These are phyloP conservation scores for Tylopilus felleus DNA, from an alignment of 768 basidiomycete genomes.

Conservation along the genomic window DNA sequence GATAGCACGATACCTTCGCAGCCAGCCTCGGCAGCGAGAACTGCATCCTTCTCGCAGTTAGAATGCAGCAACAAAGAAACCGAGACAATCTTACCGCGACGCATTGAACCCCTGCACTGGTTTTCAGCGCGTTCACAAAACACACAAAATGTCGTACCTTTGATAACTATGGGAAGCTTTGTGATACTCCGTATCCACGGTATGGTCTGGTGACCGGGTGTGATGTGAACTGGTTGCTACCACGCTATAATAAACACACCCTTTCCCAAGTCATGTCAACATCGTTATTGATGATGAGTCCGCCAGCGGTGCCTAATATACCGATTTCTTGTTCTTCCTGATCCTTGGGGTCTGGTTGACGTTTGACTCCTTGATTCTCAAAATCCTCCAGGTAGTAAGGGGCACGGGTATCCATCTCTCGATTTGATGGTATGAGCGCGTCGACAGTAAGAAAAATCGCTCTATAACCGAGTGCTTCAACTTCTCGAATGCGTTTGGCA, in stretches of 20 bases:
- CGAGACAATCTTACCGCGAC: slow-evolving; percentile 46
- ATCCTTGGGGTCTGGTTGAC: slow-evolving; percentile 23
- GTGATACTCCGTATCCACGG: slow-evolving; percentile 74
- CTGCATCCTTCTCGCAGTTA: slow-evolving; percentile 61
- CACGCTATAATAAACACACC: slow-evolving; percentile 32
- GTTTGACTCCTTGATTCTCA: slow-evolving; percentile 38
- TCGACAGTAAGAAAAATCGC: slow-evolving; percentile 93
- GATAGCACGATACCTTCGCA: slow-evolving; percentile 86
- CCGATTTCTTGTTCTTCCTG: slow-evolving; percentile 39
- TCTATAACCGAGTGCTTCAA: slow-evolving; percentile 73
- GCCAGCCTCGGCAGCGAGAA: slow-evolving; percentile 78
- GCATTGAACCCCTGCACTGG: slow-evolving; percentile 60
- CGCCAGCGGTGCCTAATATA: slow-evolving; percentile 63
- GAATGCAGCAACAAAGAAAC: neutral
- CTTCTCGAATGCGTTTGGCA: slow-evolving; percentile 64
- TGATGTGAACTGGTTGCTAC: neutral
- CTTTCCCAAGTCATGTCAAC: slow-evolving; percentile 75
- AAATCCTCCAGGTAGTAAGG: slow-evolving; percentile 56
- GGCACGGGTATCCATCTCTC: slow-evolving; percentile 69
- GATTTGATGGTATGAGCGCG: slow-evolving; percentile 76
- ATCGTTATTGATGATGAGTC: slow-evolving; percentile 63
- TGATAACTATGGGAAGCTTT: slow-evolving; percentile 68
- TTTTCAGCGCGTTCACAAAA: slow-evolving; percentile 7
- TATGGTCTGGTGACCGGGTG: slow-evolving; percentile 49
- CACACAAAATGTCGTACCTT: slow-evolving; percentile 42